Percentiles rank a stretch among this genome's conserved stretches.
Conservation (phyloP, 2,329 filamentous ascomycete genomes). For the Fusarium sterilihyphosum region DNA sequence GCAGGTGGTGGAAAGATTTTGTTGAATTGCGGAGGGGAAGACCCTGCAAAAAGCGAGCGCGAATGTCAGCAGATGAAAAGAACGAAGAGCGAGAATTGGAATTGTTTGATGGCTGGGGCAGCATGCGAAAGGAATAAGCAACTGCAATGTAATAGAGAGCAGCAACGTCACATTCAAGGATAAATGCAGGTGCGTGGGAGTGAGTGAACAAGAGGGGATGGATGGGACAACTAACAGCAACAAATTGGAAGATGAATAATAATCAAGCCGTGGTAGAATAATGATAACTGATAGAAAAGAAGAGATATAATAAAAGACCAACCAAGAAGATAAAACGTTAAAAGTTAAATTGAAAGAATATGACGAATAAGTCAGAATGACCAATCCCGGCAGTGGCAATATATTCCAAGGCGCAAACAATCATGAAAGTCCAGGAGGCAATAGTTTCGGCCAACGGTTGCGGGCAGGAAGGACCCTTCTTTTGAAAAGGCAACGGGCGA, state of each 20-base stretch:
- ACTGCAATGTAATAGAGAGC: conserved; percentile 2
- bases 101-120: conserved; percentile 5
- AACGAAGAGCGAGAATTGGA: conserved; percentile 3
- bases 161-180: conserved; percentile 30
- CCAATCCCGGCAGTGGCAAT: conserved; percentile 33
- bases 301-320: conserved; percentile 9
- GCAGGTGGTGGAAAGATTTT: not conserved
- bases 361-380: conserved; percentile 26
- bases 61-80: conserved; percentile 15
- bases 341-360: conserved; percentile 23
- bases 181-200: not conserved
- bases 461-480: conserved; percentile 22
- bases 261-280: not conserved
- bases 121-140: conserved; percentile 9
- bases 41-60: conserved; percentile 11
- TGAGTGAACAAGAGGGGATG: not conserved
- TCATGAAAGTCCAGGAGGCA: conserved; percentile 28
- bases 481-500: conserved; percentile 9
- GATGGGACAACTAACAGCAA: conserved; percentile 11
- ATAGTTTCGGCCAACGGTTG: conserved; percentile 27
- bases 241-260: not conserved
- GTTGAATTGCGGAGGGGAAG: conserved; percentile 5
- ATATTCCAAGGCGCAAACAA: conserved; percentile 34
- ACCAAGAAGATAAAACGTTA: not conserved
- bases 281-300: not conserved